These are phyloP conservation scores for Globisporangium barbulae DNA, from an alignment of 352 stramenopile species.

Conservation along the genomic window DNA sequence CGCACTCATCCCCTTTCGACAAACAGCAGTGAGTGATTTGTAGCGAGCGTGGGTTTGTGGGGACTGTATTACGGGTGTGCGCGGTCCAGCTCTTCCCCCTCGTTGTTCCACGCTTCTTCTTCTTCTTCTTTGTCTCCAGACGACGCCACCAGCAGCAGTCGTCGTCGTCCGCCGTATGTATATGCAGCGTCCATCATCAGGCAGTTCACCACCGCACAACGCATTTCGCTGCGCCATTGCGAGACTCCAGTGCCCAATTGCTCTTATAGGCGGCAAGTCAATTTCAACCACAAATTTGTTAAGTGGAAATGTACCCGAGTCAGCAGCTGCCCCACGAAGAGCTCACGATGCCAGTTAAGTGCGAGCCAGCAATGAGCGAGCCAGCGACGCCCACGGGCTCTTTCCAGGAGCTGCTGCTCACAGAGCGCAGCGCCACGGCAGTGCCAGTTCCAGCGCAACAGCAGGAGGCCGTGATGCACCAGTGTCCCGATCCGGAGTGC, in stretches of 20 bases:
- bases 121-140: background rate
- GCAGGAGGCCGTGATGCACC: constrained; percentile 12
- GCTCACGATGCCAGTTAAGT: constrained; percentile 8
- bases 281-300: background rate
- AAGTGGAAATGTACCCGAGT: constrained; percentile 1
- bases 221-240: background rate
- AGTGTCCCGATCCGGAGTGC: constrained; percentile 27
- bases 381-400: background rate
- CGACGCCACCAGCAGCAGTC: background rate
- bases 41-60: background rate
- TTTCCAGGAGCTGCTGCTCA: constrained; percentile 13
- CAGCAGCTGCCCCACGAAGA: background rate
- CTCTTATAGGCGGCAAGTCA: background rate
- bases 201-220: background rate
- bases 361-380: constrained; percentile 20
- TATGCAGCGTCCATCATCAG: background rate
- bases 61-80: constrained; percentile 4
- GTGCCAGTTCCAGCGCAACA: background rate
- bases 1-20: constrained; percentile 2
- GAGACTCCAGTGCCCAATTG: background rate
- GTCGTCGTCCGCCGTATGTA: background rate
- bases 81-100: constrained; percentile 4
- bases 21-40: background rate
- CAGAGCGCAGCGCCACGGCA: background rate
- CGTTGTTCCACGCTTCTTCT: background rate